Base-by-base conservation (phyloP, 2,329 filamentous ascomycete genomes). In the Aotearoamyces nothofagi region DNA sequence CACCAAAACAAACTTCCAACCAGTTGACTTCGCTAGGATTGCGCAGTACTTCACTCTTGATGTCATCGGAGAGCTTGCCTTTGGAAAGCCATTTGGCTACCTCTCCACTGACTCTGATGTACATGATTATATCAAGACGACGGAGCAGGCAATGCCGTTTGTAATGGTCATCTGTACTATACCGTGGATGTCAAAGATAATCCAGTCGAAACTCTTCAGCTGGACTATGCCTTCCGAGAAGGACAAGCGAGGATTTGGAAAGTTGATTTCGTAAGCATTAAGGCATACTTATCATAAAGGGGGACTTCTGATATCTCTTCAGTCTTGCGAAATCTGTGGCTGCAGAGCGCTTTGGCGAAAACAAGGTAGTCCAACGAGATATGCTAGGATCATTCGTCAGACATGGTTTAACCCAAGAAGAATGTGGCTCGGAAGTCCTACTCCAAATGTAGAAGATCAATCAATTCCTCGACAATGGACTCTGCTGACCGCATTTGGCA, bases 11-110 rank as follows among this genome's bases (percentile, higher is more conserved):
- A 33, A 50, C 2, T 50, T 50, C 14, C 40, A 41, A 1, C 51
- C 49, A 0, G 49, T 69, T 32, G 63, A 70, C 37, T 46, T 70
- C 24, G 60, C 58, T 13, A 49, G 52, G 22, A 62, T 63, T 35
- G 56, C 58, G 3, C 60, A 63, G 14, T 66, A 58, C 50, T 63
- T 69, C 31, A 57, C 64, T 1, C 47, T 69, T 1, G 66, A 71
- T 32, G 60, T 63, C 2, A 62, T 70, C 23, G 60, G 58, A 9
- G 55, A 65, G 20, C 46, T 69, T 13, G 61, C 61, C 0, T 58
- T 68, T n/a, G 64, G 64, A 5, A 7, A 60, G 27, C 43, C 55
- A 0, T 65, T 68, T 34, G 63, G 63, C 9, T 61, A 60, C 36
- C 39, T 68, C 1, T 52, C 54, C n/a, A 39, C 50, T 4, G 59